These are phyloP conservation scores for Aureobasidium sp. DNA, from an alignment of 2,329 filamentous ascomycete genomes.

Conservation along the genomic window DNA sequence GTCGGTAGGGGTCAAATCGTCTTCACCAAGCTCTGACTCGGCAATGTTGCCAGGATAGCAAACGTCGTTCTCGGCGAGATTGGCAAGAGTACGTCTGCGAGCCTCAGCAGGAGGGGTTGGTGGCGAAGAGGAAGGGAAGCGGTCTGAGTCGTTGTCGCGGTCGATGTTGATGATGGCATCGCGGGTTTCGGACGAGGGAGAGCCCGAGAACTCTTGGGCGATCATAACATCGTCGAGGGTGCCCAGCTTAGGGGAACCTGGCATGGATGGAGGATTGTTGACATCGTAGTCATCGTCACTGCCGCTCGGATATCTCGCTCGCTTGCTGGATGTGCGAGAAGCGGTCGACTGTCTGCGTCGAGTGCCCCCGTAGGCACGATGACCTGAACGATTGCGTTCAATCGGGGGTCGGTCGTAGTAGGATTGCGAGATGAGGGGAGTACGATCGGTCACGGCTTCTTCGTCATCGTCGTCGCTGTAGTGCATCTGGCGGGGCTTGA, in stretches of 20 bases:
- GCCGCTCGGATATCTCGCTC: not conserved
- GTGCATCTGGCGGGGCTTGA: slow-evolving; percentile 14
- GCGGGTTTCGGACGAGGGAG: slow-evolving; percentile 30
- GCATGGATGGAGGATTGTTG: slow-evolving; percentile 59
- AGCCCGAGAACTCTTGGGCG: slow-evolving; percentile 51
- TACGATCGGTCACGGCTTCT: slow-evolving; percentile 43
- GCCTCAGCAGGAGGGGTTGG: slow-evolving; percentile 34
- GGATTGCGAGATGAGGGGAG: slow-evolving; percentile 45
- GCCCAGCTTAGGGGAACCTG: slow-evolving; percentile 50
- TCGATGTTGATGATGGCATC: slow-evolving; percentile 48
- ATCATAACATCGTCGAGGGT: slow-evolving; percentile 61
- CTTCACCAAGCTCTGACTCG: slow-evolving; percentile 74
- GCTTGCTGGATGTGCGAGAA: slow-evolving; percentile 20
- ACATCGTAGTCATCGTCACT: slow-evolving; percentile 48
- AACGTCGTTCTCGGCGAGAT: slow-evolving; percentile 75
- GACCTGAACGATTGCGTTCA: slow-evolving; percentile 23
- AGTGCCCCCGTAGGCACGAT: slow-evolving; percentile 5
- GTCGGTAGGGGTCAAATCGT: slow-evolving; percentile 48
- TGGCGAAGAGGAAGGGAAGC: slow-evolving; percentile 32
- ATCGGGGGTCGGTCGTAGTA: slow-evolving; percentile 23
- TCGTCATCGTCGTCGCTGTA: slow-evolving; percentile 37
- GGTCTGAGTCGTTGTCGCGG: slow-evolving; percentile 25
- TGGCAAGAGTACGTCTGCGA: slow-evolving; percentile 52
- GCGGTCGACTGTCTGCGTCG: slow-evolving; percentile 23
- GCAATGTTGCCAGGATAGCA: slow-evolving; percentile 73